These are phyloP conservation scores for Triangularia verruculosa DNA, from an alignment of 2,329 filamentous ascomycete species.

Conservation along the genomic window DNA sequence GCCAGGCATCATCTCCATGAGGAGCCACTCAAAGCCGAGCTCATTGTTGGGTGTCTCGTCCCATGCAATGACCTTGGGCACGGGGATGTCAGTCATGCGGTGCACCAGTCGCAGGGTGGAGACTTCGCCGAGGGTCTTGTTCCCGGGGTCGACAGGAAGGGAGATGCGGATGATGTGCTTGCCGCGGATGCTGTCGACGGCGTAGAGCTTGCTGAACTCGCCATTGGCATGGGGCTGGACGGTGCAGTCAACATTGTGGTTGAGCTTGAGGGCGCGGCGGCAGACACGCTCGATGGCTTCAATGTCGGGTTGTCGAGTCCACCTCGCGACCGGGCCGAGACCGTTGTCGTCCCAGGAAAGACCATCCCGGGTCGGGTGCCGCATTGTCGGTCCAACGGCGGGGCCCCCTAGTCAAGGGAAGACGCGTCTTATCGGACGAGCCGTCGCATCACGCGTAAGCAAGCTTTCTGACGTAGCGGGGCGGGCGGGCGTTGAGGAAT, in stretches of 20 bases:
- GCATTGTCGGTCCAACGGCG: constrained; percentile 12
- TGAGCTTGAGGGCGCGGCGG: constrained; percentile 27
- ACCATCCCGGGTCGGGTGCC: constrained; percentile 24
- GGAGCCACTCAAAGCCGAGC: constrained; percentile 40
- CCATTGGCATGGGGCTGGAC: constrained; percentile 29
- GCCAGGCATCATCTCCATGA: constrained; percentile 35
- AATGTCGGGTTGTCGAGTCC: constrained; percentile 30
- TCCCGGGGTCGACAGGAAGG: constrained; percentile 29
- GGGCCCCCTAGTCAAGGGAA: background rate
- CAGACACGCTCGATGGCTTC: constrained; percentile 26
- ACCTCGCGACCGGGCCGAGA: constrained; percentile 26
- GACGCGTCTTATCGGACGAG: background rate
- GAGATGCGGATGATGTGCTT: constrained; percentile 29
- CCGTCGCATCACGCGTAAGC: background rate
- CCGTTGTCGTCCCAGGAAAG: constrained; percentile 27
- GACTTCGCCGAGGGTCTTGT: constrained; percentile 34
- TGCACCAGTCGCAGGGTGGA: constrained; percentile 36
- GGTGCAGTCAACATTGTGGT: constrained; percentile 20
- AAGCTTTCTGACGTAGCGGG: background rate
- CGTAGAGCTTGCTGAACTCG: constrained; percentile 34
- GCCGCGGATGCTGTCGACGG: constrained; percentile 17
- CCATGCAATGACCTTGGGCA: constrained; percentile 35
- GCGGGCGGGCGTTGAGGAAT: background rate
- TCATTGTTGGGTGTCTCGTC: constrained; percentile 32
- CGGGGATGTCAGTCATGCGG: constrained; percentile 33